Evolutionary conservation across 2,329 filamentous ascomycete genomes (phyloP).

Genomic region (Colletotrichum scovillei): DNA sequence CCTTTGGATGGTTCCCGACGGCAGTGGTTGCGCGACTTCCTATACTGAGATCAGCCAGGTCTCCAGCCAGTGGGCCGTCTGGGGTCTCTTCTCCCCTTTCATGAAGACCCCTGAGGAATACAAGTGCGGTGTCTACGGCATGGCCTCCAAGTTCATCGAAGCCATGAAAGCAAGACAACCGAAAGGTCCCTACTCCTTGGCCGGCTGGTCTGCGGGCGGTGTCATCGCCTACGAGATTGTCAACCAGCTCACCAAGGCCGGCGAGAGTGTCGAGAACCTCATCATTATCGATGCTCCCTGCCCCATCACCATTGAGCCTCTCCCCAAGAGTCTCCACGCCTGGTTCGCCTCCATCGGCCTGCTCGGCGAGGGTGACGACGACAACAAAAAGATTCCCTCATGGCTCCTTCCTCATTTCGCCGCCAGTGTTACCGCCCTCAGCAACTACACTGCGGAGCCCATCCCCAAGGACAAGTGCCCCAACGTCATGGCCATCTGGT

Average conservation of each 20-base stretch:
- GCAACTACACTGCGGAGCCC: conserved; percentile 74
- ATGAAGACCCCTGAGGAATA: conserved; percentile 70
- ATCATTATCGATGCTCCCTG: conserved; percentile 76
- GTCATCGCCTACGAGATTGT: conserved; percentile 77
- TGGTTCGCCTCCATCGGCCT: conserved; percentile 81
- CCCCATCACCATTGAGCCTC: conserved; percentile 74
- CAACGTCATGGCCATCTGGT: conserved; percentile 75
- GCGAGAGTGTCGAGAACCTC: conserved; percentile 68
- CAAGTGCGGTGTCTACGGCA: conserved; percentile 66
- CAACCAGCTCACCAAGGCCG: conserved; percentile 67
- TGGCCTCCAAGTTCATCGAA: conserved; percentile 59
- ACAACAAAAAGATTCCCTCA: conserved; percentile 68
- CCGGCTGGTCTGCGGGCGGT: conserved; percentile 83
- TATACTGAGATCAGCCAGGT: conserved; percentile 71
- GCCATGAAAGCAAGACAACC: conserved; percentile 79
- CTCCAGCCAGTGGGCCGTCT: conserved; percentile 59
- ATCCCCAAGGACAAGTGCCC: conserved; percentile 70
- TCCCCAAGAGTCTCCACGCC: conserved; percentile 72
- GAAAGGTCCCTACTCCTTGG: conserved; percentile 73
- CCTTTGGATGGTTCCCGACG: conserved; percentile 67
- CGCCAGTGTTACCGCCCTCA: conserved; percentile 74
- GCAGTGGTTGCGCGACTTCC: conserved; percentile 72
- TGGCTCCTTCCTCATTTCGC: conserved; percentile 82
- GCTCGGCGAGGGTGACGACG: conserved; percentile 69
- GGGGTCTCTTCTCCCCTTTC: conserved; percentile 70